A percentile compares a stretch with the other conserved stretches of the same genome.
Conservation (phyloP, 495 filamentous ascomycete species). For the Apodospora peruviana region DNA sequence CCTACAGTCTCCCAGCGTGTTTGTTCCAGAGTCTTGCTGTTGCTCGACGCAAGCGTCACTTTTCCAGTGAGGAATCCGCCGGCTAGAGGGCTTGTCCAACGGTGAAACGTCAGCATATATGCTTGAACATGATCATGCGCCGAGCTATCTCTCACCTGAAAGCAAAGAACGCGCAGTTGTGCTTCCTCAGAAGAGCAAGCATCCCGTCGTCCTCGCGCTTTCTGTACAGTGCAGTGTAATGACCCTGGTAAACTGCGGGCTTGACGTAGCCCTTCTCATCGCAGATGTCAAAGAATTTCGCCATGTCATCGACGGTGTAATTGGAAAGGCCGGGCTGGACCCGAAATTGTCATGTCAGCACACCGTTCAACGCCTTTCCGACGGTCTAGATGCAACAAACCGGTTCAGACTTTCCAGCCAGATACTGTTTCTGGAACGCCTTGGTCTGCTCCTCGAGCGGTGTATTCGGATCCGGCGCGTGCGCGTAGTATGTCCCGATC, state of each 20-base stretch:
- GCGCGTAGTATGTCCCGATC: conserved; percentile 31
- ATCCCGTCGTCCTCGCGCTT: conserved; percentile 33
- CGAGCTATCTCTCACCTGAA: too few relatives aligned
- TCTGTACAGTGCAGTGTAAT: conserved; percentile 40
- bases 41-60: conserved; percentile 13
- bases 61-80: conserved; percentile 23
- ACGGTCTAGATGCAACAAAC: too few relatives aligned
- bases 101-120: too few relatives aligned
- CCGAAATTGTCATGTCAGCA: too few relatives aligned
- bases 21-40: conserved; percentile 31
- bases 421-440: conserved; percentile 34
- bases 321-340: conserved; percentile 43
- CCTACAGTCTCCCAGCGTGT: too few relatives aligned
- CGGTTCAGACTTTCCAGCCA: conserved; percentile 29
- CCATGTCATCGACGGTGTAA: conserved; percentile 34
- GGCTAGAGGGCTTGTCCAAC: conserved; percentile 17
- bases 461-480: conserved; percentile 32
- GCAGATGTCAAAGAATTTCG: conserved; percentile 36
- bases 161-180: conserved; percentile 35
- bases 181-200: conserved; percentile 36
- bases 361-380: too few relatives aligned
- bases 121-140: too few relatives aligned
- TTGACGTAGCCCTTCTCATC: conserved; percentile 36
- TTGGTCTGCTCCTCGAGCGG: conserved; percentile 38
- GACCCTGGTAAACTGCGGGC: conserved; percentile 46